Conservation (phyloP, 257 asterid genomes). For the Penstemon newberryi region DNA sequence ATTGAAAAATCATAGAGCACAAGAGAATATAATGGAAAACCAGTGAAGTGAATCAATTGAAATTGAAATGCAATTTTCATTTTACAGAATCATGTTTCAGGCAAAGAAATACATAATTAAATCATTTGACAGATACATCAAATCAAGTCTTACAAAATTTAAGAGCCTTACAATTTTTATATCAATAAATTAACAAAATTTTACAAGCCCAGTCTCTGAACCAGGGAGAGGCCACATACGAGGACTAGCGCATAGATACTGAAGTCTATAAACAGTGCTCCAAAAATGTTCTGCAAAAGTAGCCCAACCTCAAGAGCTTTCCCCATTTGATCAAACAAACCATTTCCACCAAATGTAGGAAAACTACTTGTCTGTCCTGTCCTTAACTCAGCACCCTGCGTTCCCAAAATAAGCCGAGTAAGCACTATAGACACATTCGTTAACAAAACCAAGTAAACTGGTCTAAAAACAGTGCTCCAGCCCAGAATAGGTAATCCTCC, state of each 20-base stretch:
- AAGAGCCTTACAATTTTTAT: neutral
- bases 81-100: neutral
- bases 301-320: slow-evolving; percentile 54
- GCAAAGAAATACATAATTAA: neutral
- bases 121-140: slow-evolving; percentile 9
- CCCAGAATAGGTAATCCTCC: slow-evolving; percentile 56
- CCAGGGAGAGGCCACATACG: slow-evolving; percentile 33
- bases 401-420: slow-evolving; percentile 38
- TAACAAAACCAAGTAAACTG: slow-evolving; percentile 60
- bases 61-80: neutral
- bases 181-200: neutral
- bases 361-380: slow-evolving; percentile 28
- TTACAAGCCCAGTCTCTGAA: slow-evolving; percentile 23
- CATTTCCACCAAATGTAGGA: slow-evolving; percentile 38
- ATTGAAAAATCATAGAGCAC: neutral
- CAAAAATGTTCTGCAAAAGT: slow-evolving; percentile 41
- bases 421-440: slow-evolving; percentile 59
- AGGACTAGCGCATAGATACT: too few relatives aligned
- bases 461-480: slow-evolving; percentile 44
- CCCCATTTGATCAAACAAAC: slow-evolving; percentile 50
- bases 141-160: neutral
- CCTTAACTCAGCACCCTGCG: slow-evolving; percentile 28
- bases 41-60: neutral
- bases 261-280: slow-evolving; percentile 64
- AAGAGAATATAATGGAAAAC: neutral